Evolutionary conservation across 495 filamentous ascomycete species (phyloP), one percentile per base, ranked within the genome.

Genomic region (Hyaloscypha hepaticicola): DNA sequence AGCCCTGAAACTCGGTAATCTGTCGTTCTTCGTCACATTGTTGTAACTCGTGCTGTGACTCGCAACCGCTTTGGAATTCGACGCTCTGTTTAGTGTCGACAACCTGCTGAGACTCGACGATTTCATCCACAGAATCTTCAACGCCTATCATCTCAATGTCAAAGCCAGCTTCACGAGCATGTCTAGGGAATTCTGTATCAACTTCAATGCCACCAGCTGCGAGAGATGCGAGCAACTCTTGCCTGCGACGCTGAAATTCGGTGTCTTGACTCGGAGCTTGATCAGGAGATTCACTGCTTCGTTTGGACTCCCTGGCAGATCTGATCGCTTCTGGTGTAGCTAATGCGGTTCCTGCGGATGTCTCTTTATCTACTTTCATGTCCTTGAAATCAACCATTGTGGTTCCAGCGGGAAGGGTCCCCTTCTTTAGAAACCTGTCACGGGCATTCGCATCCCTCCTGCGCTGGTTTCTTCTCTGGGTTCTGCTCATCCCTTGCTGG

Each of bases 381-480:
- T 66, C 77, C 69, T 73, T 74, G 28, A 87, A 72, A 26, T 84
- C 80, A 14, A 69, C 66, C 53, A 82, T 75, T 26, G 78, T 82
- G 25, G 83, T 83, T 28, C 78, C 70, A 24, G 73, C 55, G 3
- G 80, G 78, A 2, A 88, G 68, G 14, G 79, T 63, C 4, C 82
- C 83, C 19, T 82, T 68, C 26, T 79, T 69, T 59, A 85, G 84
- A 1, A 87, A 74, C 51, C 78, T 78, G 5, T 70, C 72, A 0
- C 88, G 72, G 53, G 71, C 76, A 49, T 79, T 80, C 45, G 77
- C 72, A 33, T 82, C 69, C 62, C 78, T 80, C 60, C 77, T 77
- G 38, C 87, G 78, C 12, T 75, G 71, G 65, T 90, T 90, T 62
- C 81, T 81, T 25, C 78, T 76, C 52, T 78, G 79, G 1, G 87